Percentiles rank a stretch among this genome's conserved stretches.
These are phyloP conservation scores for Digitaria exilis DNA, from an alignment of 202 grass and related monocot genomes.

Conservation along the genomic window DNA sequence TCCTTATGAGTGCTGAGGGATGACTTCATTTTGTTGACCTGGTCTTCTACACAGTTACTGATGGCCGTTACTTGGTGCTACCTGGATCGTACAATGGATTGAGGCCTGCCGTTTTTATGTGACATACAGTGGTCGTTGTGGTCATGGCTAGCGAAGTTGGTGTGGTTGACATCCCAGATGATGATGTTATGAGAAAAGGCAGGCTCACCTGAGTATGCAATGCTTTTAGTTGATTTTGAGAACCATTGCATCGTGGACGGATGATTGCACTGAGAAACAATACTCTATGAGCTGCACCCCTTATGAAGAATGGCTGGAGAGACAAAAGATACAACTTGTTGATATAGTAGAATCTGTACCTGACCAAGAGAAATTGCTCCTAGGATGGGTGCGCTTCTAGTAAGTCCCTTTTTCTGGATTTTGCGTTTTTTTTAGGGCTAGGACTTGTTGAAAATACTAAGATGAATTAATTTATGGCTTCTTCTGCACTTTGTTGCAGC, in stretches of 20 bases:
- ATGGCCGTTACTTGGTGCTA: conserved; percentile 87
- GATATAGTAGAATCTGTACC: conserved; percentile 68
- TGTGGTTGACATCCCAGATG: conserved; percentile 69
- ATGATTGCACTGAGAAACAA: conserved; percentile 68
- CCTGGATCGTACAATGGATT: conserved; percentile 82
- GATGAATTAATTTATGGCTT: neutral
- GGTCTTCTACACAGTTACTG: conserved; percentile 61
- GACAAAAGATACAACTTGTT: conserved; percentile 57
- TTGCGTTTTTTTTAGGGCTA: conserved; percentile 21
- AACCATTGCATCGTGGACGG: conserved; percentile 77
- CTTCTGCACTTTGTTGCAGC: conserved; percentile 31
- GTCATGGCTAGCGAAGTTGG: conserved; percentile 96
- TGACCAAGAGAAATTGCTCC: conserved; percentile 39
- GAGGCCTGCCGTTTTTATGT: conserved; percentile 79
- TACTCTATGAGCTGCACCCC: conserved; percentile 63
- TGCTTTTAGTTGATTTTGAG: conserved; percentile 87
- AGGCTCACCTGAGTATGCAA: conserved; percentile 91
- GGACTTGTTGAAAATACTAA: conserved; percentile 1
- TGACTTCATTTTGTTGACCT: conserved; percentile 39
- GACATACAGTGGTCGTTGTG: conserved; percentile 65
- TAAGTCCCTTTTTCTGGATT: conserved; percentile 40
- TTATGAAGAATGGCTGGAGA: conserved; percentile 72
- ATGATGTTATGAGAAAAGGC: conserved; percentile 75
- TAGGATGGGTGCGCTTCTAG: conserved; percentile 53
- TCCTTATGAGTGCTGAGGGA: neutral